phyloP scores from a whole-genome alignment of 345 rosid species.

The sweet orange (Citrus sinensis) region DNA sequence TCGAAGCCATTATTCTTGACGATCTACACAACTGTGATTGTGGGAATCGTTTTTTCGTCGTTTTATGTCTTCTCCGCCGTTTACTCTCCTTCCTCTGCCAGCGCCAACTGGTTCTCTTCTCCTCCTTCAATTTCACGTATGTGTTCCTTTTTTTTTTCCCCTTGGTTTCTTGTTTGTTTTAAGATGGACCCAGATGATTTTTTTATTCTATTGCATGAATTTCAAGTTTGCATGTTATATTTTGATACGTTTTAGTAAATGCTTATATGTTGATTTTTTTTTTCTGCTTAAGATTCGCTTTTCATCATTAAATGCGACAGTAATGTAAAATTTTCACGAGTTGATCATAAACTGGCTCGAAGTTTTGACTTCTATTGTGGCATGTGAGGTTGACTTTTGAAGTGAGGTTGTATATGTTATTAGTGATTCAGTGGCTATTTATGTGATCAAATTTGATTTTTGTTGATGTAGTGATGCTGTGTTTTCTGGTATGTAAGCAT shows the following conservation, averaged over 20 bases:
- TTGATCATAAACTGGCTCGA: neutral
- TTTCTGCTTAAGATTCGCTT: neutral
- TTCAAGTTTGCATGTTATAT: neutral
- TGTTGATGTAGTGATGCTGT: neutral
- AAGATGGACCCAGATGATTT: neutral
- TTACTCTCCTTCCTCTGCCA: constrained; percentile 47
- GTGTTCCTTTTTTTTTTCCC: neutral
- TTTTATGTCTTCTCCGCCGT: constrained; percentile 85
- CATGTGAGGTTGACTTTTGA: neutral
- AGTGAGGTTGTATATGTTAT: neutral
- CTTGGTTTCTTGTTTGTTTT: neutral
- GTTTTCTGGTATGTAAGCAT: neutral
- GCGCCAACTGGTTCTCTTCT: constrained; percentile 61
- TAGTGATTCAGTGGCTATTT: neutral
- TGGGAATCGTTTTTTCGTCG: constrained; percentile 73
- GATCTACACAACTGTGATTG: constrained; percentile 72
- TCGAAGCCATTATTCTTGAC: constrained; percentile 80
- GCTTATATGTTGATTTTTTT: neutral
- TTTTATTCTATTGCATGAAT: constrained; percentile 4
- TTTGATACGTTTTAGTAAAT: neutral
- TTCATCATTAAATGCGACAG: neutral
- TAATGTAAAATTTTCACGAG: neutral
- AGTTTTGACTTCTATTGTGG: neutral
- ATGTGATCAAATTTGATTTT: neutral
- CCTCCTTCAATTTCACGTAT: constrained; percentile 36